phyloP scores from a whole-genome alignment of 805 yeast species.

The Candida peoriensis region DNA sequence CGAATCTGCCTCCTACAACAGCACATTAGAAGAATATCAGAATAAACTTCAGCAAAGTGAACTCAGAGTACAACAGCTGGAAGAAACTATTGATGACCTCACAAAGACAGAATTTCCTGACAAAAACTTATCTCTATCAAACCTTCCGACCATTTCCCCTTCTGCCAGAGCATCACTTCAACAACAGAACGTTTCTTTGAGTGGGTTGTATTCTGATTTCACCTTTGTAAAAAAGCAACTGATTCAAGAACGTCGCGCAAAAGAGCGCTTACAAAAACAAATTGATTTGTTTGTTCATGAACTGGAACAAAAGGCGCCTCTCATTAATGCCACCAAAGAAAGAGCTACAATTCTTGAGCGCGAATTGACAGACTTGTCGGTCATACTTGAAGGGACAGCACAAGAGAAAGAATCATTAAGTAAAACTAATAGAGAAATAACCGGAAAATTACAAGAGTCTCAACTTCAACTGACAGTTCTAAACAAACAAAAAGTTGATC shows the following conservation, averaged over 20 bases:
- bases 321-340: conserved; percentile 60
- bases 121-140: conserved; percentile 15
- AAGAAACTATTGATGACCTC: conserved; percentile 39
- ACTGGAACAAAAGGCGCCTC: conserved; percentile 73
- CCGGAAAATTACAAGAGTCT: conserved; percentile 25
- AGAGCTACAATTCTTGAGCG: conserved; percentile 52
- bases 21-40: conserved; percentile 52
- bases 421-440: conserved; percentile 18
- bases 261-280: conserved; percentile 64
- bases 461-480: conserved; percentile 36
- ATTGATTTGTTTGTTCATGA: conserved; percentile 69
- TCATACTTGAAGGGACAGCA: conserved; percentile 48
- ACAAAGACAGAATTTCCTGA: conserved; percentile 19
- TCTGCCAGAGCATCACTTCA: conserved; percentile 54
- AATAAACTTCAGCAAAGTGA: conserved; percentile 43
- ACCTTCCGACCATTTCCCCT: conserved; percentile 39
- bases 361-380: conserved; percentile 49
- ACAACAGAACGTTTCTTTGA: conserved; percentile 46
- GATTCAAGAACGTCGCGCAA: conserved; percentile 64
- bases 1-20: conserved; percentile 58
- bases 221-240: conserved; percentile 60
- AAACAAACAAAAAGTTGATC: conserved; percentile 58
- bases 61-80: conserved; percentile 35
- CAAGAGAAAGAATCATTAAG: conserved; percentile 40
- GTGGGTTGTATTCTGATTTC: conserved; percentile 61